These are phyloP conservation scores for Candida schatavii DNA, from an alignment of 805 yeast genomes.

Conservation along the genomic window DNA sequence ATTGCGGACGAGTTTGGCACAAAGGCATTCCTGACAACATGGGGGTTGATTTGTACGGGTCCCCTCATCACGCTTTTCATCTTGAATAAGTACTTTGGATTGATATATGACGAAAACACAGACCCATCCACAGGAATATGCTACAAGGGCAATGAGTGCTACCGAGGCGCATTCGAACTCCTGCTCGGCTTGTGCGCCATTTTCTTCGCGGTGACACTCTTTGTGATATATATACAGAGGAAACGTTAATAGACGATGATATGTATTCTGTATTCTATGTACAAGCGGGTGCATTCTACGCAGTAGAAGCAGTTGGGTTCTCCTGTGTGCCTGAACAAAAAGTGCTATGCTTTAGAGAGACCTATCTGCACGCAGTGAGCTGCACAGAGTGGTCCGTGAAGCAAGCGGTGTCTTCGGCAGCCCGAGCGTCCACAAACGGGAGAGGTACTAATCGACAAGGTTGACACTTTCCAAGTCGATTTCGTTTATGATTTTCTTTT, in stretches of 20 bases:
- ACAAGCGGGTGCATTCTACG: too few relatives aligned
- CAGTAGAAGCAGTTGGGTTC: too few relatives aligned
- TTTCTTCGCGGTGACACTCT: slow-evolving; percentile 19
- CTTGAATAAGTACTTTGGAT: slow-evolving; percentile 56
- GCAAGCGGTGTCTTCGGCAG: too few relatives aligned
- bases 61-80: slow-evolving; percentile 55
- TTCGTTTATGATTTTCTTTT: slow-evolving; percentile 38
- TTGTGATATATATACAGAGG: slow-evolving; percentile 26
- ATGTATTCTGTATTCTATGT: too few relatives aligned
- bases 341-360: too few relatives aligned
- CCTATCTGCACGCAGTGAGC: too few relatives aligned
- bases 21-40: slow-evolving; percentile 62
- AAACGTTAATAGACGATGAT: slow-evolving; percentile 2
- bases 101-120: slow-evolving; percentile 46
- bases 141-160: slow-evolving; percentile 35
- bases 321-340: too few relatives aligned
- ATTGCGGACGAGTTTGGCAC: slow-evolving; percentile 74
- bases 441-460: slow-evolving; percentile 42
- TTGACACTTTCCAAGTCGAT: slow-evolving; percentile 44
- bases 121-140: slow-evolving; percentile 40
- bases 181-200: slow-evolving; percentile 29
- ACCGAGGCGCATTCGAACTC: slow-evolving; percentile 32
- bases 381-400: too few relatives aligned
- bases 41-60: slow-evolving; percentile 76
- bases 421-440: too few relatives aligned